Evolutionary conservation across 108 stramenopile genomes (phyloP).

Genomic region (Nitzschia sp.): DNA sequence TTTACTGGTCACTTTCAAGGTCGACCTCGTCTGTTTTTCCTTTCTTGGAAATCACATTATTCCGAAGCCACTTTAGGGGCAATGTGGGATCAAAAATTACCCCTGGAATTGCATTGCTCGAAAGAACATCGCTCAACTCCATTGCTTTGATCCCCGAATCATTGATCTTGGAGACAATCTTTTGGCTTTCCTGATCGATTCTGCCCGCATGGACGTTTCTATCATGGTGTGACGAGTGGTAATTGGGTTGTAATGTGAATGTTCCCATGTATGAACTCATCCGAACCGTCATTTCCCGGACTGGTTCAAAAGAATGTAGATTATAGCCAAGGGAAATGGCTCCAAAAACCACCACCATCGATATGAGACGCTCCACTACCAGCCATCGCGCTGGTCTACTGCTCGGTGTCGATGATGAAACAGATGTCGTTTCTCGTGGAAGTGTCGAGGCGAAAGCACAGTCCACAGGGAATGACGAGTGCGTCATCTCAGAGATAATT

Average conservation of each 20-base stretch:
- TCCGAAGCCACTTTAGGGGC: background rate
- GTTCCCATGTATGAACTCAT: too few relatives aligned
- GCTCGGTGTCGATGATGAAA: background rate
- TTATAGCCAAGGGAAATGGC: background rate
- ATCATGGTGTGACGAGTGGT: too few relatives aligned
- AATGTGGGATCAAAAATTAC: background rate
- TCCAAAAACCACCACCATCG: background rate
- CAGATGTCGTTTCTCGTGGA: background rate
- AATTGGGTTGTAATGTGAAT: too few relatives aligned
- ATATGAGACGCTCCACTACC: background rate
- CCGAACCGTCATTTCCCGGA: background rate
- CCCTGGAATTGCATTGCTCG: background rate
- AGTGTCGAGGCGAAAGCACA: background rate
- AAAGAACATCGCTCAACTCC: background rate
- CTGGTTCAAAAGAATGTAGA: background rate
- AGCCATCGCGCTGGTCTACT: too few relatives aligned
- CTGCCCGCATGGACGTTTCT: too few relatives aligned
- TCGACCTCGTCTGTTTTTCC: background rate
- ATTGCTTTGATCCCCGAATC: too few relatives aligned
- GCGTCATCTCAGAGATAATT: background rate
- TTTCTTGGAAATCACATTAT: too few relatives aligned
- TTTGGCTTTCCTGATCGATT: too few relatives aligned
- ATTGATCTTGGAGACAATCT: too few relatives aligned
- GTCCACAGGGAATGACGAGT: background rate
- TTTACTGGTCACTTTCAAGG: too few relatives aligned